Evolutionary conservation across 768 basidiomycete genomes (phyloP).

Genomic region (Leccinum obscurum): DNA sequence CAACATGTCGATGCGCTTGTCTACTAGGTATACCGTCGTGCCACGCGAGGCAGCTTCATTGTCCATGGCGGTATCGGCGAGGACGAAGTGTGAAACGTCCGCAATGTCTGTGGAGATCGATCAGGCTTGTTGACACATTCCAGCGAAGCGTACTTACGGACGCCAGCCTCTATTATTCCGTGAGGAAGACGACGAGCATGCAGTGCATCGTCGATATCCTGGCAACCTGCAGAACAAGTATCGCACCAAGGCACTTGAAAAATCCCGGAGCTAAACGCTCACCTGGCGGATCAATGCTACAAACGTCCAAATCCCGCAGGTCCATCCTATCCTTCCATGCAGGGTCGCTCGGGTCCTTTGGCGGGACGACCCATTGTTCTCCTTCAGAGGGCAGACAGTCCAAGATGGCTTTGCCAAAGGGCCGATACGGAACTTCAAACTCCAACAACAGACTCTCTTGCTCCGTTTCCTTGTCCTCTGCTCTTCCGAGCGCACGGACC

Average conservation of each 20-base stretch:
- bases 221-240: constrained; percentile 62
- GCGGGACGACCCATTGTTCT: constrained; percentile 89
- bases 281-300: constrained; percentile 98
- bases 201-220: constrained; percentile 97
- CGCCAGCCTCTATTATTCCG: constrained; percentile 95
- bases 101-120: constrained; percentile 75
- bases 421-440: constrained; percentile 93
- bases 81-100: constrained; percentile 96
- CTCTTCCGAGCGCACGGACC: constrained; percentile 86
- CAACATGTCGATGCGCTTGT: constrained; percentile 81
- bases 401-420: constrained; percentile 94
- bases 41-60: constrained; percentile 37
- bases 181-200: constrained; percentile 87
- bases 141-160: constrained; percentile 66
- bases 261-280: constrained; percentile 12
- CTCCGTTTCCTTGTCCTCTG: constrained; percentile 94
- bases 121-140: neutral
- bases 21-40: too few relatives aligned
- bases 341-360: constrained; percentile 51
- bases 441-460: constrained; percentile 92
- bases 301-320: constrained; percentile 79
- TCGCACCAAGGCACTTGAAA: constrained; percentile 6
- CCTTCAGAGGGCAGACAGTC: constrained; percentile 90
- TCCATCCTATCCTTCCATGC: constrained; percentile 88
- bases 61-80: constrained; percentile 93